Conservation (phyloP, 768 basidiomycete genomes). For the Hypsizygus marmoreus region DNA sequence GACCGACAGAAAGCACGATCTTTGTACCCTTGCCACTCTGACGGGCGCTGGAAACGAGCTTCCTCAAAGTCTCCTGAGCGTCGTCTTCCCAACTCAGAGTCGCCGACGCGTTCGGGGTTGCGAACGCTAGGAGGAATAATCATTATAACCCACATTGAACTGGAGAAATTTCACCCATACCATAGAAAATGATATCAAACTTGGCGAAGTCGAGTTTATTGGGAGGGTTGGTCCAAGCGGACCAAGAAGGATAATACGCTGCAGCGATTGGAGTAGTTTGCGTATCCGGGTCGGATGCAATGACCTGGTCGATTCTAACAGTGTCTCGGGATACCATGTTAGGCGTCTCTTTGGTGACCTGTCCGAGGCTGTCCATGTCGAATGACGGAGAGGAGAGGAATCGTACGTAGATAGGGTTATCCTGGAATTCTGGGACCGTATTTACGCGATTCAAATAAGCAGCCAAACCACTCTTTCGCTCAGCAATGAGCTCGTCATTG, state of each 20-base stretch:
- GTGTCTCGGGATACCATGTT: constrained; percentile 9
- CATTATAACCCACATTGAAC: neutral
- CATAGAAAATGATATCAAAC: constrained; percentile 69
- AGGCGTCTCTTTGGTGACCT: neutral
- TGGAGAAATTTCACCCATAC: constrained; percentile 36
- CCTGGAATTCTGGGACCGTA: constrained; percentile 27
- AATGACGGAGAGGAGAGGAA: constrained; percentile 30
- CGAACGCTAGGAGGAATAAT: constrained; percentile 55
- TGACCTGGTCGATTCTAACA: neutral
- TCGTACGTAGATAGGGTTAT: constrained; percentile 27
- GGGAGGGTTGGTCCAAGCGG: constrained; percentile 46
- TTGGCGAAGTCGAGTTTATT: constrained; percentile 60
- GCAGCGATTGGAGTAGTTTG: constrained; percentile 34
- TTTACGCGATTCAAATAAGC: constrained; percentile 39
- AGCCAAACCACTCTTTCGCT: constrained; percentile 43
- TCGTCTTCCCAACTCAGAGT: constrained; percentile 55
- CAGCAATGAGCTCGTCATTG: constrained; percentile 44
- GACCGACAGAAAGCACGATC: constrained; percentile 69
- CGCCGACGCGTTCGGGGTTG: constrained; percentile 58
- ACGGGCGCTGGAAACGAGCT: constrained; percentile 58
- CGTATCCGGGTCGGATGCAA: neutral
- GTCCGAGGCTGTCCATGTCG: neutral
- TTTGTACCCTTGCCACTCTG: constrained; percentile 58
- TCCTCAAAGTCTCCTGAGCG: constrained; percentile 50
- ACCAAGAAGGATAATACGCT: constrained; percentile 58